Conservation (phyloP, 139 green algal species). For the Desmodesmus armatus region DNA sequence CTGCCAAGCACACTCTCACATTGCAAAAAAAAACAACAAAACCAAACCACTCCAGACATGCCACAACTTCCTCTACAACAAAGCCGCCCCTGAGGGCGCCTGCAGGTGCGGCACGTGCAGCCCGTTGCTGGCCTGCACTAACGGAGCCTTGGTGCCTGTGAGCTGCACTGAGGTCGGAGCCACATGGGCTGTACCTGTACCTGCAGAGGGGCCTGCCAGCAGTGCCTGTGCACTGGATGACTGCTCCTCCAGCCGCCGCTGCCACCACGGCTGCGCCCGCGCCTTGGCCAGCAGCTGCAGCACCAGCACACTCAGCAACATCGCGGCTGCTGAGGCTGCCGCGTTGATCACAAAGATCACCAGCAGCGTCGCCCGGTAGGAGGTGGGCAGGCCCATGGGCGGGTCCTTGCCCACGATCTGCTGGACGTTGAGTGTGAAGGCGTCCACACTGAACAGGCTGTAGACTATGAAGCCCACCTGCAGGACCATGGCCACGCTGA, state of each 20-base stretch:
- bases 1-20: no score
- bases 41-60: background rate
- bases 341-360: conserved; percentile 51
- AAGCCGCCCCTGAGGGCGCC: conserved; percentile 23
- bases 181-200: no score
- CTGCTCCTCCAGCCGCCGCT: background rate
- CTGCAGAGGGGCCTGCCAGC: conserved; percentile 1
- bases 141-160: background rate
- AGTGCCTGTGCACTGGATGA: conserved; percentile 15
- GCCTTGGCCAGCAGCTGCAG: conserved; percentile 14
- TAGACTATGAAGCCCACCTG: conserved; percentile 59
- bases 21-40: no score
- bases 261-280: background rate
- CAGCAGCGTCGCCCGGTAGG: conserved; percentile 47
- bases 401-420: conserved; percentile 52
- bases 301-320: conserved; percentile 35
- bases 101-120: conserved; percentile 22
- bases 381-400: conserved; percentile 13
- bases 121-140: background rate
- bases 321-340: conserved; percentile 12
- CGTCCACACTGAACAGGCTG: conserved; percentile 53
- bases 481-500: conserved; percentile 47
- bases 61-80: background rate
- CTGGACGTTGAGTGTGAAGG: conserved; percentile 60
- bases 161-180: background rate